Evolutionary conservation across 805 yeast genomes (phyloP).

Genomic region (Wickerhamiella shivajii): DNA sequence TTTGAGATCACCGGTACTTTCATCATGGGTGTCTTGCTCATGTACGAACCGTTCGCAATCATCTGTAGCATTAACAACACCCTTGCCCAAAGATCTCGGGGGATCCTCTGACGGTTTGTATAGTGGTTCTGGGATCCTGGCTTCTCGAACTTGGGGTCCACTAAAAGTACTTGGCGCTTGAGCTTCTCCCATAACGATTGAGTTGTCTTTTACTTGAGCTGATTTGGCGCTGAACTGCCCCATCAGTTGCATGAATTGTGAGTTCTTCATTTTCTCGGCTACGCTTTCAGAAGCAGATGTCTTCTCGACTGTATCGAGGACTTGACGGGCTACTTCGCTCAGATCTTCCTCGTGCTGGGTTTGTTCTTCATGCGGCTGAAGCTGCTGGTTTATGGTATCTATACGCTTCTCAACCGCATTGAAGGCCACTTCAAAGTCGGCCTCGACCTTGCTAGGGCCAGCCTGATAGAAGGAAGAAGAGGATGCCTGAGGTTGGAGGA

Average conservation of each 20-base stretch:
- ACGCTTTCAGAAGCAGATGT: conserved; percentile 10
- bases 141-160: not conserved
- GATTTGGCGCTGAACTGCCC: conserved; percentile 8
- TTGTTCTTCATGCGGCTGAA: not conserved
- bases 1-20: not conserved
- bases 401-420: conserved; percentile 12
- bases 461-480: conserved; percentile 1
- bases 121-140: not conserved
- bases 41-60: no score
- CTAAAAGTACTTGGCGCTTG: not conserved
- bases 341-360: conserved; percentile 10
- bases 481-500: conserved; percentile 4
- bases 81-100: not conserved
- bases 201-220: conserved; percentile 3
- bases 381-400: conserved; percentile 1
- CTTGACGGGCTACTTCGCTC: conserved; percentile 13
- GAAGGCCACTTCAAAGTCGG: conserved; percentile 13
- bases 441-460: conserved; percentile 1
- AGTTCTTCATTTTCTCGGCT: conserved; percentile 13
- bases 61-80: conserved; percentile 1
- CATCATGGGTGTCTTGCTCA: no score
- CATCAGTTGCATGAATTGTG: conserved; percentile 16
- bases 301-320: conserved; percentile 11
- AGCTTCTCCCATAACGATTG: not conserved
- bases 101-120: not conserved